These are phyloP conservation scores for Setaria italica DNA, from an alignment of 202 grass and related monocot species.

Conservation along the genomic window DNA sequence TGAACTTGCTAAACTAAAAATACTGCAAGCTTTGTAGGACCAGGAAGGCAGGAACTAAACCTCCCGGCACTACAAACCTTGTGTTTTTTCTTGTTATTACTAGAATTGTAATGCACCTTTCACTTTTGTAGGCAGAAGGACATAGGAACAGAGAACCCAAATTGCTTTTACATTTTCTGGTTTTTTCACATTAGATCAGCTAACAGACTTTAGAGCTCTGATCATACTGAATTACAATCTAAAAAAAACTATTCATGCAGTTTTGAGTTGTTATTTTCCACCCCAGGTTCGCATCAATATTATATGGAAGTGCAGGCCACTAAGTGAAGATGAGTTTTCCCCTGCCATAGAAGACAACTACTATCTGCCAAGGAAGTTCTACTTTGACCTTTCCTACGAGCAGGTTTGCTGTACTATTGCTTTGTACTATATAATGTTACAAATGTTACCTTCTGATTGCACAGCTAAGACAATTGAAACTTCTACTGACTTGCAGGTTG, in stretches of 20 bases:
- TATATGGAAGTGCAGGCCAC: constrained; percentile 66
- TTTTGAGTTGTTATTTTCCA: constrained; percentile 42
- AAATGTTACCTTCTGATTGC: constrained; percentile 27
- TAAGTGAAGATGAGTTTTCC: constrained; percentile 64
- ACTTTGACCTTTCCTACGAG: constrained; percentile 64
- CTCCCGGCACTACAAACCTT: background rate
- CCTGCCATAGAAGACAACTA: constrained; percentile 69
- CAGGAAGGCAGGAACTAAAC: background rate
- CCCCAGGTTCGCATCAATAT: constrained; percentile 64
- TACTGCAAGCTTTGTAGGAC: constrained; percentile 5
- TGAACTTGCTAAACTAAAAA: background rate
- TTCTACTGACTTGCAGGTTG: constrained; percentile 44
- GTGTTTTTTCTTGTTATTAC: background rate
- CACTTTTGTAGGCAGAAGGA: background rate
- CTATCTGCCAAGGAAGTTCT: constrained; percentile 60
- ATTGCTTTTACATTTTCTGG: background rate
- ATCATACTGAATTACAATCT: background rate
- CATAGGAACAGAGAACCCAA: background rate
- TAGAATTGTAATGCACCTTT: background rate
- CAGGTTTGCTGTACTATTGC: constrained; percentile 53
- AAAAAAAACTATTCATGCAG: constrained; percentile 14
- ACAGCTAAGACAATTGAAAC: constrained; percentile 6
- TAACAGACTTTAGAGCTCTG: constrained; percentile 8
- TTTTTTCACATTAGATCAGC: background rate
- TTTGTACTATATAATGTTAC: constrained; percentile 39